These are phyloP conservation scores for Acrodontium crateriforme DNA, from an alignment of 2,329 filamentous ascomycete species.

Conservation along the genomic window DNA sequence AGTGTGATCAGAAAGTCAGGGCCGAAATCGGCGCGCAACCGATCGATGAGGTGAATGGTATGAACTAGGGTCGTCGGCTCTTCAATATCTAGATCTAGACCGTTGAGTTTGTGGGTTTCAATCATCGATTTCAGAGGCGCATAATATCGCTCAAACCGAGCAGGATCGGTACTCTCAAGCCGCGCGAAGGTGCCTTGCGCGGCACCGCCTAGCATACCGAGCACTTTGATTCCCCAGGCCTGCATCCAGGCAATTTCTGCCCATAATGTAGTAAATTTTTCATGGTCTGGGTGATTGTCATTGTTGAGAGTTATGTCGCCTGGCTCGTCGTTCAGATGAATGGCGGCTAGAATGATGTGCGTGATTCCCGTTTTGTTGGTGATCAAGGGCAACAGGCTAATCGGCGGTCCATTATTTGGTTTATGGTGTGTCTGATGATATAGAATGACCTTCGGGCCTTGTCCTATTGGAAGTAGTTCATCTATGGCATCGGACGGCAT, in stretches of 20 bases:
- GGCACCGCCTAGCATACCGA: conserved; percentile 80
- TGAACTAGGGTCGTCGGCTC: conserved; percentile 57
- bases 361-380: conserved; percentile 50
- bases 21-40: conserved; percentile 50
- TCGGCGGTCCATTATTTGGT: conserved; percentile 34
- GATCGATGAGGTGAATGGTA: conserved; percentile 38
- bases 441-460: conserved; percentile 34
- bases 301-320: conserved; percentile 62
- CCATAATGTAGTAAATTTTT: conserved; percentile 62
- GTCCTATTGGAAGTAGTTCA: conserved; percentile 20
- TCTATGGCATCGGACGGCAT: background rate
- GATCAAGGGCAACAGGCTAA: conserved; percentile 49
- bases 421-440: conserved; percentile 55
- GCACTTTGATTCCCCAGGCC: conserved; percentile 58
- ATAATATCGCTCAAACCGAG: conserved; percentile 62
- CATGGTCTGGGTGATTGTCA: conserved; percentile 53
- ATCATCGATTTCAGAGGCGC: conserved; percentile 52
- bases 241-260: conserved; percentile 60
- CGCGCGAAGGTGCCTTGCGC: conserved; percentile 58
- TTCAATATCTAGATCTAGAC: conserved; percentile 68
- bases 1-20: conserved; percentile 61
- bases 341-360: conserved; percentile 73
- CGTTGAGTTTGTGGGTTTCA: conserved; percentile 47
- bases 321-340: conserved; percentile 63
- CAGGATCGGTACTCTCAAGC: conserved; percentile 43